phyloP scores from a whole-genome alignment of 257 asterid genomes.

The Galeopsis tetrahit region DNA sequence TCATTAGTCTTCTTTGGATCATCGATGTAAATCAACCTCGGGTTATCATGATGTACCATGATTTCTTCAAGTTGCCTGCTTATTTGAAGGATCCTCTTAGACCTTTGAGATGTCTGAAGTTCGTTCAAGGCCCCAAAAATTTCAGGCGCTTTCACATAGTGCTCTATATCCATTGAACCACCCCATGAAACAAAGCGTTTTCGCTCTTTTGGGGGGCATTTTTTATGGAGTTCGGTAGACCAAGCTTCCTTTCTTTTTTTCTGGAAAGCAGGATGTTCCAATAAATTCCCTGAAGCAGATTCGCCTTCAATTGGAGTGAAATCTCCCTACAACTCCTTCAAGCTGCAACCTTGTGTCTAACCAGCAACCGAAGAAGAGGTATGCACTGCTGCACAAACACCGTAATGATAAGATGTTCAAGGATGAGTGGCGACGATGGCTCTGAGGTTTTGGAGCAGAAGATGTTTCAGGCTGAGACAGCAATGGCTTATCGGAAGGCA shows the following conservation, averaged over 20 bases:
- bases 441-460: slow-evolving; percentile 46
- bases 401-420: slow-evolving; percentile 44
- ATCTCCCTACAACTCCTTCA: slow-evolving; percentile 41
- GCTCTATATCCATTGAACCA: slow-evolving; percentile 72
- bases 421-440: slow-evolving; percentile 44
- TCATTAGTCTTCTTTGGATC: slow-evolving; percentile 82
- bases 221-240: slow-evolving; percentile 50
- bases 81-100: slow-evolving; percentile 66
- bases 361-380: slow-evolving; percentile 46
- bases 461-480: slow-evolving; percentile 53
- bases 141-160: slow-evolving; percentile 51
- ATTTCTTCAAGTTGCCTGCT: slow-evolving; percentile 83
- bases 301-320: slow-evolving; percentile 32
- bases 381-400: slow-evolving; percentile 33
- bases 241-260: slow-evolving; percentile 42
- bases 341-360: slow-evolving; percentile 35
- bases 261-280: slow-evolving; percentile 28
- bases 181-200: slow-evolving; percentile 86
- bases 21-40: slow-evolving; percentile 83
- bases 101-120: slow-evolving; percentile 46
- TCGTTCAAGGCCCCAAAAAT: slow-evolving; percentile 56
- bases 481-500: slow-evolving; percentile 86
- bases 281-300: slow-evolving; percentile 33
- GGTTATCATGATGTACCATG: slow-evolving; percentile 60
- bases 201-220: slow-evolving; percentile 60